These are phyloP conservation scores for Debaryomycetaceae sp. DNA, from an alignment of 1,139 yeast species.

Conservation along the genomic window DNA sequence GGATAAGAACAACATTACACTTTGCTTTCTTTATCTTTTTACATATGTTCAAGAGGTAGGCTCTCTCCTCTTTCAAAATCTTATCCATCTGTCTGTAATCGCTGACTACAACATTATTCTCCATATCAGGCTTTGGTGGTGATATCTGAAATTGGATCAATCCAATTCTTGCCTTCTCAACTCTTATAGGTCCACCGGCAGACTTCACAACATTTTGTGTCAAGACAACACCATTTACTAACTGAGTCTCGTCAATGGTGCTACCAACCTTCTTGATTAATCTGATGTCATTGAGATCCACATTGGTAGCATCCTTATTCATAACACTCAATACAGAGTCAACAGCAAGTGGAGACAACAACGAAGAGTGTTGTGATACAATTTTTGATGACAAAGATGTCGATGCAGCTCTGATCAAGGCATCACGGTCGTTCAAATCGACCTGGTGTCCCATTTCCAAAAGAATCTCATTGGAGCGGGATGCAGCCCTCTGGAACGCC, in stretches of 20 bases:
- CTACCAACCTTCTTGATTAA: slow-evolving; percentile 94
- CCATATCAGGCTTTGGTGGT: slow-evolving; percentile 99
- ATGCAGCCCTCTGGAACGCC: slow-evolving; percentile 90
- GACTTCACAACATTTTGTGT: slow-evolving; percentile 85
- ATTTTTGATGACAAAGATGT: slow-evolving; percentile 93
- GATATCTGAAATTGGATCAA: slow-evolving; percentile 93
- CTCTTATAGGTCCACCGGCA: slow-evolving; percentile 95
- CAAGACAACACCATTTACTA: slow-evolving; percentile 89
- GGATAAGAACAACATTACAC: slow-evolving; percentile 91
- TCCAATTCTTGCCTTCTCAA: slow-evolving; percentile 92
- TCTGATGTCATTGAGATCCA: slow-evolving; percentile 84
- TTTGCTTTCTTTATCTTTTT: slow-evolving; percentile 95
- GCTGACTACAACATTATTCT: slow-evolving; percentile 92
- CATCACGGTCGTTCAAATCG: slow-evolving; percentile 72
- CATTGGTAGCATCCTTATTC: slow-evolving; percentile 52
- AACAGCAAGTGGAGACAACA: slow-evolving; percentile 91
- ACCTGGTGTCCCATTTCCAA: slow-evolving; percentile 82
- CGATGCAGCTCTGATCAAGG: slow-evolving; percentile 85
- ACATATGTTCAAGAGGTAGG: slow-evolving; percentile 88
- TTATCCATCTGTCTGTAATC: slow-evolving; percentile 99
- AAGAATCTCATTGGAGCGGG: slow-evolving; percentile 78
- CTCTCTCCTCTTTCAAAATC: slow-evolving; percentile 95
- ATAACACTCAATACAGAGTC: slow-evolving; percentile 85
- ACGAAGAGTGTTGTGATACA: slow-evolving; percentile 84
- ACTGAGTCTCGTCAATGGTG: slow-evolving; percentile 92